Conservation (phyloP, 345 rosid species). For the Pistacia vera region DNA sequence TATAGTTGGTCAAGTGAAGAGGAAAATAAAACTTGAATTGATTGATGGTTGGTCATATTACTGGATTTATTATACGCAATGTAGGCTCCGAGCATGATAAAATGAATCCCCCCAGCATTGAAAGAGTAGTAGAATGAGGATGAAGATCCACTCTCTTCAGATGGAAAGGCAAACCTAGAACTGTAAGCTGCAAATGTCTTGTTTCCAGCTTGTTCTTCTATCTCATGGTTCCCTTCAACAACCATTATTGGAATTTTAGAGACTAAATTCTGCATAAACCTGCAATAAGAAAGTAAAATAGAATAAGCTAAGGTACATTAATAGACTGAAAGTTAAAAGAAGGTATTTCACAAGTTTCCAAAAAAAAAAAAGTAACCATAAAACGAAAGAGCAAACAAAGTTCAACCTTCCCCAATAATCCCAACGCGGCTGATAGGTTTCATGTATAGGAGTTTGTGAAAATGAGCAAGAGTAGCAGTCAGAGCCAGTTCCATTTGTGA, state of each 20-base stretch:
- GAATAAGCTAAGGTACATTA: neutral
- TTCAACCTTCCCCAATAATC: conserved; percentile 93
- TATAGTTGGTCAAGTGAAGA: neutral
- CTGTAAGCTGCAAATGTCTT: conserved; percentile 41
- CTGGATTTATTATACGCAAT: conserved; percentile 63
- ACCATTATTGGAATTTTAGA: conserved; percentile 44
- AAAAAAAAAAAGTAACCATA: neutral
- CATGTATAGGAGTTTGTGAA: conserved; percentile 45
- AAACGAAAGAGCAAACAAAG: neutral
- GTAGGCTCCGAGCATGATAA: conserved; percentile 87
- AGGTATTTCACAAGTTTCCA: neutral
- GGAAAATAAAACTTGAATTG: neutral
- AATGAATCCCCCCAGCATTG: conserved; percentile 92
- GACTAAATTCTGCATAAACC: conserved; percentile 36
- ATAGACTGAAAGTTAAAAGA: neutral
- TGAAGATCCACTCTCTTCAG: conserved; percentile 37
- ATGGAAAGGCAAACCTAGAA: conserved; percentile 45
- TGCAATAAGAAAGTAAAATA: conserved; percentile 4
- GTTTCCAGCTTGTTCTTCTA: conserved; percentile 36
- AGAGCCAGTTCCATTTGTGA: conserved; percentile 64
- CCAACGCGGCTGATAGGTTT: conserved; percentile 96
- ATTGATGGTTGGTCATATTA: conserved; percentile 13
- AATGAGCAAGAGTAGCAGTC: conserved; percentile 60
- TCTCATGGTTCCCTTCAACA: conserved; percentile 48
- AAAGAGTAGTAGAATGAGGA: conserved; percentile 63